Evolutionary conservation across 352 stramenopile species (phyloP), one percentile per base, ranked within the genome.

Genomic region (Poterioochromonas sp.): DNA sequence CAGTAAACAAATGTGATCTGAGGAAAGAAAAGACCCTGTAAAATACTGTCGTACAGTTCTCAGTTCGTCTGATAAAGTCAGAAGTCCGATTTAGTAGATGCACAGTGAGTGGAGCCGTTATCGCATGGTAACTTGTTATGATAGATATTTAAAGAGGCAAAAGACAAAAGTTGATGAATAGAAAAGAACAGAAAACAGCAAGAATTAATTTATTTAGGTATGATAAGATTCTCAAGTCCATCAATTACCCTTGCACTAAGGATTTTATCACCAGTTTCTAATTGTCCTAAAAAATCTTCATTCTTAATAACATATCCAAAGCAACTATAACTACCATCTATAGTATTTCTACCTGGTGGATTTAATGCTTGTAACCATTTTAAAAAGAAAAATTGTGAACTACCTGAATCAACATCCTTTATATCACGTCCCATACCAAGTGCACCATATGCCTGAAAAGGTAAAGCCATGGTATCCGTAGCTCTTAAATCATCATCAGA

Each of bases 281-380:
- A 47, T 29, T 71, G 63, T 20, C 51, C 39, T 12, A 83, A 73
- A n/a, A 84, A 70, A 22, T 85, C 80, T 32, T 80, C 63, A 64
- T 85, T 85, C 41, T 86, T 65, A 20, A 82, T 40, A 12, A 83
- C 84, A 76, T 86, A 86, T 5, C 83, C 83, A 74, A 86, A 86
- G 62, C 82, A 74, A 32, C 82, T 47, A 73, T 86, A 86, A 32
- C 80, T 73, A 1, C 83, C 83, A 58, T 86, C 83, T 34, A 80
- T 29, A 39, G 76, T 80, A 26, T 80, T 80, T 49, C 76, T 53
- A 35, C 76, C 76, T 26, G 76, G 76, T 35, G 76, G 29, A n/a
- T 79, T 77, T 34, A 80, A 44, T 11, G 65, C 76, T 58, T 80
- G 76, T 41, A 73, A 49, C 76, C 76, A 80, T 40, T 80, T 80